Conservation (phyloP, 2,329 filamentous ascomycete species). For the Aotearoamyces nothofagi region DNA sequence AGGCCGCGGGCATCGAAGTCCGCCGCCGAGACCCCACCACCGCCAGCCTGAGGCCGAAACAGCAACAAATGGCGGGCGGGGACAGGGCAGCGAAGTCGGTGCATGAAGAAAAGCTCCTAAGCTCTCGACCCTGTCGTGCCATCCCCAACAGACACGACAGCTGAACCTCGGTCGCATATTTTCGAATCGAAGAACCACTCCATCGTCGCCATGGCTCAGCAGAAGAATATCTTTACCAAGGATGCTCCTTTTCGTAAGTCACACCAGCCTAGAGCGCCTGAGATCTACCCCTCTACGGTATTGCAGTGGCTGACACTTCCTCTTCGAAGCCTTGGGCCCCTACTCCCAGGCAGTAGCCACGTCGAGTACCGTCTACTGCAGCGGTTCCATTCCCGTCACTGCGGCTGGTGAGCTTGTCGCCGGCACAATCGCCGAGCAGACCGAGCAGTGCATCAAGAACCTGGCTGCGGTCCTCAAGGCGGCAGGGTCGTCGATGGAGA, state of each 20-base stretch:
- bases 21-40: too few relatives aligned
- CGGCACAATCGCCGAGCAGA: slow-evolving; percentile 50
- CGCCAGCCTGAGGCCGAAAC: too few relatives aligned
- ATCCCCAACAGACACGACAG: neutral
- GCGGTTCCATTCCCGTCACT: slow-evolving; percentile 29
- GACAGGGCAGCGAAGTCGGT: neutral
- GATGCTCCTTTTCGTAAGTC: slow-evolving; percentile 20
- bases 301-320: slow-evolving; percentile 3
- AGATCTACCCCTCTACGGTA: neutral
- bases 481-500: slow-evolving; percentile 62
- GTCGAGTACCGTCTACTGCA: slow-evolving; percentile 50
- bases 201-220: slow-evolving; percentile 16
- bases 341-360: slow-evolving; percentile 54
- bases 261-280: neutral
- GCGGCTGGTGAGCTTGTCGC: slow-evolving; percentile 20
- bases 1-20: too few relatives aligned
- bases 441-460: slow-evolving; percentile 57
- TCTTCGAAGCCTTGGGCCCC: slow-evolving; percentile 14
- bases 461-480: slow-evolving; percentile 73
- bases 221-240: slow-evolving; percentile 18
- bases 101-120: neutral
- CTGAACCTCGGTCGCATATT: neutral
- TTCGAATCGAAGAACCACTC: slow-evolving; percentile 1
- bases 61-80: too few relatives aligned
- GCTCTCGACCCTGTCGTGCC: neutral